A percentile compares a stretch with the other conserved stretches of the same genome.
Evolutionary conservation across 495 filamentous ascomycete genomes (phyloP).

Genomic region (Chlorociboria aeruginascens): DNA sequence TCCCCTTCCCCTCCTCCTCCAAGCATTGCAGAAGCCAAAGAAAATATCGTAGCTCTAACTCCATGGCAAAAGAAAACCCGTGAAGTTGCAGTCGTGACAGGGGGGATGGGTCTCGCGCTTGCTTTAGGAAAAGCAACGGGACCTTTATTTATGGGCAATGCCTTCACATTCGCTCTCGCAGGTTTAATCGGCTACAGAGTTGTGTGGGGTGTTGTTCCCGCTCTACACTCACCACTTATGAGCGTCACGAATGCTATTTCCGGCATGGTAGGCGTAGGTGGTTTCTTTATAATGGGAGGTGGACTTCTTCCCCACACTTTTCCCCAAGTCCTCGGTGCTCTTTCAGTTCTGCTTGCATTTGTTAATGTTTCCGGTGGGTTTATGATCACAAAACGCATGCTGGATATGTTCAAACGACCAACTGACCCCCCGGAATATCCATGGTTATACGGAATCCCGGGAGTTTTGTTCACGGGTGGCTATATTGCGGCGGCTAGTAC

Average conservation of each 20-base stretch:
- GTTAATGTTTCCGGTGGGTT: constrained; percentile 77
- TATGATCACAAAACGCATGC: constrained; percentile 76
- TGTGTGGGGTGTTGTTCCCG: constrained; percentile 67
- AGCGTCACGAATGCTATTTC: constrained; percentile 81
- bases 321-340: constrained; percentile 64
- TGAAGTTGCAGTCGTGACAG: constrained; percentile 56
- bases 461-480: constrained; percentile 59
- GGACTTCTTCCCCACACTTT: constrained; percentile 60
- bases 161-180: constrained; percentile 67
- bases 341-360: constrained; percentile 67
- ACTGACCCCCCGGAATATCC: constrained; percentile 75
- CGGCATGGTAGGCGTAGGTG: constrained; percentile 69
- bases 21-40: constrained; percentile 33
- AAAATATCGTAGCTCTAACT: constrained; percentile 49
- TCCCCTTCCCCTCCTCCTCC: too few relatives aligned
- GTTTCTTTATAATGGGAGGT: constrained; percentile 71
- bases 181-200: constrained; percentile 71
- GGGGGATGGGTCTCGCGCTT: constrained; percentile 58
- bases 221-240: constrained; percentile 74
- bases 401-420: constrained; percentile 79
- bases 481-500: constrained; percentile 64
- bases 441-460: constrained; percentile 70
- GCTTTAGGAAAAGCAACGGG: constrained; percentile 65
- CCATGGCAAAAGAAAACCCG: constrained; percentile 66
- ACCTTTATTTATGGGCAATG: constrained; percentile 71